phyloP scores from a whole-genome alignment of 2,329 filamentous ascomycete species.

The Lasiodiplodia sp. region DNA sequence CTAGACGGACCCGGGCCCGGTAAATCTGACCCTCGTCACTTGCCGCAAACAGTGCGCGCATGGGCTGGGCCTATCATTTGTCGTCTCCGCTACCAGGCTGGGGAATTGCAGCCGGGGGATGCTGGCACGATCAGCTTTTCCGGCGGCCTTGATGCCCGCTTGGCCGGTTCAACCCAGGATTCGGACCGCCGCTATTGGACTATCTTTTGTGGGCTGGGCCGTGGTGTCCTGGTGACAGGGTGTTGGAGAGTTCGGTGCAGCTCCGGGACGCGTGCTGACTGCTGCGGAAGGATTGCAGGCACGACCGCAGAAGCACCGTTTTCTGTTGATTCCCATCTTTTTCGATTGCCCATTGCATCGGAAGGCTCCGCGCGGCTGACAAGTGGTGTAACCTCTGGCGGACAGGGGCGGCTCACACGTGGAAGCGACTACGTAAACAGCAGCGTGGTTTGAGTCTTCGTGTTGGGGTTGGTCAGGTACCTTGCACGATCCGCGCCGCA shows the following conservation, averaged over 20 bases:
- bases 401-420: constrained; percentile 10
- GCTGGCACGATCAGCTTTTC: constrained; percentile 11
- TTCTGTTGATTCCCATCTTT: background rate
- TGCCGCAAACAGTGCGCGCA: background rate
- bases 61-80: background rate
- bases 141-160: background rate
- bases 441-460: constrained; percentile 8
- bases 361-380: background rate
- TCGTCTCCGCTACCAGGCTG: background rate
- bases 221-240: constrained; percentile 7
- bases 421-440: constrained; percentile 23
- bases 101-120: background rate
- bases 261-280: constrained; percentile 7
- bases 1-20: background rate
- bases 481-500: constrained; percentile 9
- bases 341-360: background rate
- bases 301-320: constrained; percentile 22
- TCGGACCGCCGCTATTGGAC: constrained; percentile 3
- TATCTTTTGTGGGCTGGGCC: constrained; percentile 2
- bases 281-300: constrained; percentile 8
- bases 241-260: constrained; percentile 4
- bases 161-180: background rate
- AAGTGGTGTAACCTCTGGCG: background rate
- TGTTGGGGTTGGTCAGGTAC: background rate
- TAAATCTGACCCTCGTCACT: constrained; percentile 1